Base-by-base conservation (phyloP, 331 rosid species). In the Malus hybrid region DNA sequence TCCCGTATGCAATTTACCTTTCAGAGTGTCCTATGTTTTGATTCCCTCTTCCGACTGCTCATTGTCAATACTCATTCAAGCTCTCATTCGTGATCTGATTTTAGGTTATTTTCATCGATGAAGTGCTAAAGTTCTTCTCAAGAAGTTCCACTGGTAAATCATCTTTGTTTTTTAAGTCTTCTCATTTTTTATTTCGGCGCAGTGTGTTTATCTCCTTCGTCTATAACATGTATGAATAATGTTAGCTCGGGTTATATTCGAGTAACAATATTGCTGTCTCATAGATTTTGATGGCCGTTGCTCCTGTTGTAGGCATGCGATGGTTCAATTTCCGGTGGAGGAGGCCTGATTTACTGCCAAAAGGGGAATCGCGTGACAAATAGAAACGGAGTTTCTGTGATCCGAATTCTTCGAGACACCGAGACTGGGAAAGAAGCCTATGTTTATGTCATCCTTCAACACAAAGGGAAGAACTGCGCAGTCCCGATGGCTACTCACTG, bases 31-130 rank as follows among this genome's bases (percentile, higher is more conserved):
- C 62, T 32, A 5, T 24, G 30, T 68, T 57, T 20, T 39, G 16
- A 36, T 24, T 75, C 53, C 10, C 22, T 33, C 18, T 24, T 53
- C 6, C 12, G 10, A 13, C 52, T 39, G 42, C 33, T 63, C 3
- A 28, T 29, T 36, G 44, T 36, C 44, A 36, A 36, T 36, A 9
- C 44, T 36, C 44, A 39, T 39, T 39, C 46, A 52, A 52, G 57
- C 20, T 52, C 6, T 52, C 57, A 18, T 15, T 46, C 72, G 19
- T 48, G 33, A 64, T 78, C 61, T 72, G 68, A 52, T 82, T 75
- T 16, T 83, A 91, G 97, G 97, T 94, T 82, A 82, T 94, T 79
- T 62, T 92, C 78, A 94, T 94, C 68, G 99, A 94, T 76, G 99
- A 94, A 85, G 82, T 94, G 74, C 85, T 94, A 7, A 94, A 94